Base-by-base conservation (phyloP, 768 basidiomycete species). In the Lactarius indigo region DNA sequence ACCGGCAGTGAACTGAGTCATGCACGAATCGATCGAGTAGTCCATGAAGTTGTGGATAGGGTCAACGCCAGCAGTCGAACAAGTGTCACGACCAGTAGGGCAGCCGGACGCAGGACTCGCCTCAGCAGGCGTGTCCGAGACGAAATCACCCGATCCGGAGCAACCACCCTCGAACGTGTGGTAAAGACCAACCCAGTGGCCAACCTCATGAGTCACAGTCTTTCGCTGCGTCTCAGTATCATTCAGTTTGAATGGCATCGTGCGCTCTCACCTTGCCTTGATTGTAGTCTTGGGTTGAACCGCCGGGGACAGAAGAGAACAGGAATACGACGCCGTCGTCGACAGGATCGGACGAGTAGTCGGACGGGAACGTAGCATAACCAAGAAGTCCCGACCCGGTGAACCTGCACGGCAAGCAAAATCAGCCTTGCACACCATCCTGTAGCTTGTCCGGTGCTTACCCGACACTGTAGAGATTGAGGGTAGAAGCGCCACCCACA, bases 121-220 rank as follows among this genome's bases (percentile, higher is more conserved):
- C 73, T 84, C 84, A n/a, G 82, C 73, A 17, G 83, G 83, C 1
- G 82, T 84, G 69, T 83, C 82, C 17, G 70, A 70, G 63, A 85
- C 82, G 28, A 59, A 66, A 71, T 84, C 83, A 31, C 82, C 83
- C 31, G 70, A 64, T 42, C 69, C 63, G 58, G 47, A 55, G 76
- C 79, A 83, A 30, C 82, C 81, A 50, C 82, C 82, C 72, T 86
- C 80, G 82, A 85, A 85, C 31, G 84, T 84, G 76, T 85, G 84
- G 75, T 80, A 85, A 30, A 85, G 78, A 28, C 85, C 84, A 63
- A 84, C 76, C 84, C 85, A 87, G 75, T 86, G 84, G n/a, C 85
- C 84, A 57, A 79, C 81, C 73, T 87, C 85, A 71, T 87, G 85
- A 20, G 81, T 84, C 65, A 83, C 70, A 55, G 82, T 86, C 73